Evolutionary conservation across 2,329 filamentous ascomycete genomes (phyloP).

Genomic region (Aspergillus clavatus): DNA sequence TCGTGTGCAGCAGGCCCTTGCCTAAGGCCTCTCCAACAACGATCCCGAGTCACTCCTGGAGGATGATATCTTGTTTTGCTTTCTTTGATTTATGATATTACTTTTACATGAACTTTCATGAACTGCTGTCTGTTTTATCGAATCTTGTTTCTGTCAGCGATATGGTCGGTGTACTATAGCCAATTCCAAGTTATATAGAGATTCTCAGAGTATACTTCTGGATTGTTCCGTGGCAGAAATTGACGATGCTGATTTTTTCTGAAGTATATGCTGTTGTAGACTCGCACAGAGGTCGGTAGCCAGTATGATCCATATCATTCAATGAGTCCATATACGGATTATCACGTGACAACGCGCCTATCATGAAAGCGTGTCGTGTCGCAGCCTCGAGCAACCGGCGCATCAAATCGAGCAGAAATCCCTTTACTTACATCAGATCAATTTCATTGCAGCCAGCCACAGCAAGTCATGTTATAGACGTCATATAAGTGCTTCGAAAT

Average conservation of each 20-base stretch:
- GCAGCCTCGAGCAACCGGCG: not conserved
- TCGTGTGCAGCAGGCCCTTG: not conserved
- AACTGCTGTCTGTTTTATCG: conserved; percentile 7
- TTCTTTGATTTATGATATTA: conserved; percentile 19
- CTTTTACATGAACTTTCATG: conserved; percentile 18
- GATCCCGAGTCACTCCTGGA: not conserved
- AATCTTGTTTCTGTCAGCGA: conserved; percentile 7
- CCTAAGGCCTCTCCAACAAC: not conserved
- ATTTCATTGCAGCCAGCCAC: conserved; percentile 3
- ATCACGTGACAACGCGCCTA: conserved; percentile 11
- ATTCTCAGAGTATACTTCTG: conserved; percentile 4
- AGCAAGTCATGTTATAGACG: conserved; percentile 7
- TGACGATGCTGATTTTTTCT: too few species aligned
- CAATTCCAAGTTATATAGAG: conserved; percentile 16
- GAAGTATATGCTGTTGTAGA: too few species aligned
- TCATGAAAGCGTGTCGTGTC: conserved; percentile 8
- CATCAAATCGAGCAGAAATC: not conserved
- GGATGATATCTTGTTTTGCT: conserved; percentile 6
- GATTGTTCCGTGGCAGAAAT: not conserved
- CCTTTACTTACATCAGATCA: not conserved
- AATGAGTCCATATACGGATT: not conserved
- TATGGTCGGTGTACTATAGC: conserved; percentile 19
- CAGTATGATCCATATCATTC: not conserved
- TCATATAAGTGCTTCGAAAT: conserved; percentile 20
- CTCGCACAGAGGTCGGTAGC: not conserved